These are phyloP conservation scores for Bonia amplexicaulis DNA, from an alignment of 176 grass and related monocot species.

Conservation along the genomic window DNA sequence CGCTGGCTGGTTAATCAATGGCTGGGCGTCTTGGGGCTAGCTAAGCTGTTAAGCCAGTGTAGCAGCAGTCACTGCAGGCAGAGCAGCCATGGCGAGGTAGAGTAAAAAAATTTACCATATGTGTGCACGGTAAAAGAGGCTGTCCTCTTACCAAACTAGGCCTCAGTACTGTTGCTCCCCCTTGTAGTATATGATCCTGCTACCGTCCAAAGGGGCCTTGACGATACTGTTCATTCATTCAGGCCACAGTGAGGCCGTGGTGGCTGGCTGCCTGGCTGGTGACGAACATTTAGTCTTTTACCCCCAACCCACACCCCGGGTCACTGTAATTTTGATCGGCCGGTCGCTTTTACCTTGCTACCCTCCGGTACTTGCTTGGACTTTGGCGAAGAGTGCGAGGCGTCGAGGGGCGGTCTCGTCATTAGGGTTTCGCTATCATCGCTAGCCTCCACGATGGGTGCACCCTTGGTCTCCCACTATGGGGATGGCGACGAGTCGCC, in stretches of 20 bases:
- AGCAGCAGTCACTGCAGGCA: background rate
- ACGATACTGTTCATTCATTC: constrained; percentile 48
- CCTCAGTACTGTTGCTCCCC: constrained; percentile 28
- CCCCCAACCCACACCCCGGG: background rate
- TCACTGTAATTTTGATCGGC: background rate
- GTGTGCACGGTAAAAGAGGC: constrained; percentile 29
- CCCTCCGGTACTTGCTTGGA: background rate
- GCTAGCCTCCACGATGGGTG: background rate
- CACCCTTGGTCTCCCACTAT: background rate
- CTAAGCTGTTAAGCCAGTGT: background rate
- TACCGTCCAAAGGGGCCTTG: constrained; percentile 40
- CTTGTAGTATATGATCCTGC: constrained; percentile 9
- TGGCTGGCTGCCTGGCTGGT: background rate
- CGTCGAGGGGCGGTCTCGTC: constrained; percentile 17
- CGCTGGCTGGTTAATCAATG: background rate
- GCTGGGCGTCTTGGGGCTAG: background rate
- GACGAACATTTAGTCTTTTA: constrained; percentile 23
- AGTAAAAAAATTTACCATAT: background rate
- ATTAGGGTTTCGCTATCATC: background rate
- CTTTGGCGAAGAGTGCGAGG: background rate
- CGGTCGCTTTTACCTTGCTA: background rate
- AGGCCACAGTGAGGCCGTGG: constrained; percentile 23
- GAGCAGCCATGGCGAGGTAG: too few relatives aligned
- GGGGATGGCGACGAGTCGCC: constrained; percentile 49
- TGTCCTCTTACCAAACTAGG: constrained; percentile 18